Evolutionary conservation across 2,329 filamentous ascomycete species (phyloP), one percentile per base, ranked within the genome.

Genomic region (Calonectria pseudoturangicola): DNA sequence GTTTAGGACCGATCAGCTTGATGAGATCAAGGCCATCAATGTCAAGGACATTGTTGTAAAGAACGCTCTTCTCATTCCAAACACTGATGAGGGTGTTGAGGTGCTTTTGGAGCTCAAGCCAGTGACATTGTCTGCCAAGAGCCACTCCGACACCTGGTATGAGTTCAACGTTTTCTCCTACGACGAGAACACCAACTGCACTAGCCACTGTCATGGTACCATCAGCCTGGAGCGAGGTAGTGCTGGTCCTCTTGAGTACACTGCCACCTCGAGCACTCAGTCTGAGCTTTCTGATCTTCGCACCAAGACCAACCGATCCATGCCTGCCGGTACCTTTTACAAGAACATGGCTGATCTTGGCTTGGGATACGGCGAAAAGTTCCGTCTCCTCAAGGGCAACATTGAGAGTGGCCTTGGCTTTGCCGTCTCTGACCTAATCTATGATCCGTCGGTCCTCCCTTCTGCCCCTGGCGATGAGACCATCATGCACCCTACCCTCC

Each of bases 151-250:
- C n/a, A 75, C 60, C 21, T 79, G 78, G 77, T 75, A 75, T 30
- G 75, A 77, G 69, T 80, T 80, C 70, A 74, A 75, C 9, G 71
- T 79, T 41, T 80, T 76, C 64, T 80, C 78, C 1, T 78, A 77
- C n/a, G 76, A 76, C 33, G 79, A 80, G 43, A 76, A 76, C 47
- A 67, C 60, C 43, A 78, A 74, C 48, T 79, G 77, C 72, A 79
- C 73, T 1, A 73, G 74, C 67, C 75, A 80, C 73, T 78, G 77
- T 66, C 71, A 78, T 25, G 76, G 78, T 50, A 64, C 67, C 50
- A 74, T 79, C 60, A 75, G 74, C 63, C 16, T 72, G 4, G 74
- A 79, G 62, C 72, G 66, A 30, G 74, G 76, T 13, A 50, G 65
- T n/a, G 51, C 71, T 18, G 63, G 67, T 8, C 66, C 75, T 4